Evolutionary conservation across 768 basidiomycete genomes (phyloP).

Genomic region (Trametes maxima): DNA sequence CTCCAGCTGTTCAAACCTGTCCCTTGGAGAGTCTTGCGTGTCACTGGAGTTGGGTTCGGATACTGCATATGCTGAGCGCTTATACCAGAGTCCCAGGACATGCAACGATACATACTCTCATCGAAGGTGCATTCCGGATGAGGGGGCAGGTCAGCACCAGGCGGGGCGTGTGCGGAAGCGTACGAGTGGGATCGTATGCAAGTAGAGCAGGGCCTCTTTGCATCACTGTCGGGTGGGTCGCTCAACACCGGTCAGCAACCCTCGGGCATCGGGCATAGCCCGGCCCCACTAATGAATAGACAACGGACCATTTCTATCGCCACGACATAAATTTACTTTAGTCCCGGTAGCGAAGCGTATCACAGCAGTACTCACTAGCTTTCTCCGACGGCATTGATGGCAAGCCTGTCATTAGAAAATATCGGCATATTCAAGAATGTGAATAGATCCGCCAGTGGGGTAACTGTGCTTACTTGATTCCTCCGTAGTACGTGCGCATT

Average conservation of each 20-base stretch:
- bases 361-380: conserved; percentile 42
- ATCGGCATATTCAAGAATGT: background rate
- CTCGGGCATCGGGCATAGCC: conserved; percentile 27
- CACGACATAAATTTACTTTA: background rate
- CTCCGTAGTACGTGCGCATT: conserved; percentile 30
- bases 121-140: conserved; percentile 78
- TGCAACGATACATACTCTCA: conserved; percentile 50
- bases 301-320: conserved; percentile 59
- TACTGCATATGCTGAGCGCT: conserved; percentile 28
- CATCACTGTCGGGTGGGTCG: conserved; percentile 51
- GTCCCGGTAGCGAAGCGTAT: background rate
- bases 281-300: conserved; percentile 11
- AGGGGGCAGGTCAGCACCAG: conserved; percentile 54
- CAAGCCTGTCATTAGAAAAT: conserved; percentile 35
- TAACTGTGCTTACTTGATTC: conserved; percentile 33
- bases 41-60: conserved; percentile 29
- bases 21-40: conserved; percentile 55
- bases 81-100: background rate
- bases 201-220: conserved; percentile 75
- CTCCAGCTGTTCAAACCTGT: conserved; percentile 64
- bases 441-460: no score
- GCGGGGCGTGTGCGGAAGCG: conserved; percentile 60
- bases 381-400: conserved; percentile 69
- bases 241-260: conserved; percentile 9
- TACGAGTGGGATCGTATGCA: conserved; percentile 77